These are phyloP conservation scores for Umbelopsis isabellina DNA, from an alignment of 192 early-diverging fungal species.

Conservation along the genomic window DNA sequence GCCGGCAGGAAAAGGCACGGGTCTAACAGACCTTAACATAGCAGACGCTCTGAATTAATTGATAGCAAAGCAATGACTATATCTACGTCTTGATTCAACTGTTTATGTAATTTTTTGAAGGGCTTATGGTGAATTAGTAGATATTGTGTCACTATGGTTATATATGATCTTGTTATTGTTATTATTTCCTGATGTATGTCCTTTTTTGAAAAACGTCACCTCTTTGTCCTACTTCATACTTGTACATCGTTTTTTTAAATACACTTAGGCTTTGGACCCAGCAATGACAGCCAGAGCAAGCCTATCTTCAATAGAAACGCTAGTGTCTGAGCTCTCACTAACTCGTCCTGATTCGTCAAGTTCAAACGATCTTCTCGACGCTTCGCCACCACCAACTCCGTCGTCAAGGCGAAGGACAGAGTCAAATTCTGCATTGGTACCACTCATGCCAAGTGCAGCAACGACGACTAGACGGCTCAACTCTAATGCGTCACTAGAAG, in stretches of 20 bases:
- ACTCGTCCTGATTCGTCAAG: constrained; percentile 10
- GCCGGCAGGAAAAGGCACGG: not conserved
- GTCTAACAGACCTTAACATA: not conserved
- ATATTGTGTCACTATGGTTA: not conserved
- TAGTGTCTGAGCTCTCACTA: constrained; percentile 17
- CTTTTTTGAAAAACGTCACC: constrained; percentile 3
- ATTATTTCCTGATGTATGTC: too few relatives aligned
- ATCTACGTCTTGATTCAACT: too few relatives aligned
- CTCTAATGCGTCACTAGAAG: constrained; percentile 9
- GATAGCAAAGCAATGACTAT: too few relatives aligned
- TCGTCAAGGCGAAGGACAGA: constrained; percentile 11
- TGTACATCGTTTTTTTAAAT: not conserved
- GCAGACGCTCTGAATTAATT: not conserved
- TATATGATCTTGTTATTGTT: not conserved
- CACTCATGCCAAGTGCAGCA: constrained; percentile 16
- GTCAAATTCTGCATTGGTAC: constrained; percentile 4
- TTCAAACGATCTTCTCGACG: constrained; percentile 3
- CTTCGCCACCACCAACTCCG: constrained; percentile 16
- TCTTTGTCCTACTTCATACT: constrained; percentile 5
- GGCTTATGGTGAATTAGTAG: not conserved
- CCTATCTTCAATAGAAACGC: constrained; percentile 20
- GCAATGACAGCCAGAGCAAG: constrained; percentile 17
- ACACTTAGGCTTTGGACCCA: not conserved
- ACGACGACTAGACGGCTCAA: constrained; percentile 5
- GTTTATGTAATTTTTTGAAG: too few relatives aligned